Evolutionary conservation across 2,329 filamentous ascomycete genomes (phyloP), one percentile per base, ranked within the genome.

Genomic region (Samsoniella hepiali): DNA sequence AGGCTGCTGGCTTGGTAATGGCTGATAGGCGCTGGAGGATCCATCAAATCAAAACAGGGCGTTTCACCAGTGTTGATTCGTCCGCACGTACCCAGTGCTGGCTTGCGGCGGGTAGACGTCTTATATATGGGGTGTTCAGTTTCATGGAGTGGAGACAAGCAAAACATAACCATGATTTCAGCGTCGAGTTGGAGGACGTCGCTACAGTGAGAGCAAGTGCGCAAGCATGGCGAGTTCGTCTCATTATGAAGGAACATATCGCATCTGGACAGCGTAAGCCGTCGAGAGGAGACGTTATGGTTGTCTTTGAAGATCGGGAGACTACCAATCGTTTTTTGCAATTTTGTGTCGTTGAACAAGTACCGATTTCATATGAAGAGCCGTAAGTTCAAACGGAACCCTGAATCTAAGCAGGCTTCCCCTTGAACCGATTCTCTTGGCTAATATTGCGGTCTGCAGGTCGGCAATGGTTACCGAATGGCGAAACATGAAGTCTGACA

Each of bases 231-330:
- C 50, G 50, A 32, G 50, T 4, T 32, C 50, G n/a, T 32, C 50
- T 53, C 50, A 53, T 53, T 22, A 53, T 53, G 29, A 53, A 32
- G 50, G 50, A 53, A 32, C 50, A 13, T 32, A 32, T 36, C 50
- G 32, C 17, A 53, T 32, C 1, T 32, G 50, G 27, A 36, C 27
- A 36, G 32, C 29, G 50, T 34, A 36, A 53, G 29, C 15, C 50
- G 29, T 36, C 50, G 50, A 53, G 50, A 32, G 50, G 29, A 53
- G 50, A 53, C 34, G 50, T 53, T 36, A 53, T 53, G 50, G 50
- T 53, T 32, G 50, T 53, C 17, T 53, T 53, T 53, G 50, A 53
- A 36, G 50, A 27, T 32, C 29, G 10, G 29, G 34, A 32, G 29
- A 53, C 29, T 17, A 17, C 50, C 29, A 32, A 22, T 6, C 13